Percentiles rank a stretch among this genome's conserved stretches.
These are phyloP conservation scores for Naganishia cerealis DNA, from an alignment of 1,284 basidiomycete species.

Conservation along the genomic window DNA sequence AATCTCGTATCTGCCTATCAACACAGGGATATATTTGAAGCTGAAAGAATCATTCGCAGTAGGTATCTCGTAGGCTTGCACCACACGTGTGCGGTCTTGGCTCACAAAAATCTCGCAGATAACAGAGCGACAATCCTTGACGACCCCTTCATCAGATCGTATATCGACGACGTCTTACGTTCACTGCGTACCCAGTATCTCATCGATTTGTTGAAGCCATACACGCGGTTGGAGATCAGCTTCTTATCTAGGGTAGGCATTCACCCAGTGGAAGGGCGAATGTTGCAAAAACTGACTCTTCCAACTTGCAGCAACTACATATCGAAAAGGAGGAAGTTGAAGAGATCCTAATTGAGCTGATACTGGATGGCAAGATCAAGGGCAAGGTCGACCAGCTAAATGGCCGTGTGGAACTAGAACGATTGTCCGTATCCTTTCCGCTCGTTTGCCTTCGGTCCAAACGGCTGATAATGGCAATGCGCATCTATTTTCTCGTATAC, in stretches of 20 bases:
- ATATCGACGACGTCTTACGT: conserved; percentile 91
- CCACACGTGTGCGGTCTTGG: neutral
- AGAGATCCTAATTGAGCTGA: conserved; percentile 86
- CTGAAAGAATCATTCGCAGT: conserved; percentile 91
- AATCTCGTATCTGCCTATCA: conserved; percentile 95
- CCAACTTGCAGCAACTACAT: conserved; percentile 74
- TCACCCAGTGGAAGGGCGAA: neutral
- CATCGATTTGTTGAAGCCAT: conserved; percentile 95
- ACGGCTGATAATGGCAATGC: conserved; percentile 7
- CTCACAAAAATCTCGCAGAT: conserved; percentile 58
- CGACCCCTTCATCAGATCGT: conserved; percentile 85
- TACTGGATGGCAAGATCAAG: conserved; percentile 90
- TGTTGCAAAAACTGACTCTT: neutral
- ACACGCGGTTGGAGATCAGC: conserved; percentile 84
- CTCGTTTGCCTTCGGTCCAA: neutral
- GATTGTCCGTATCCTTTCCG: conserved; percentile 8
- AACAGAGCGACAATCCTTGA: conserved; percentile 93
- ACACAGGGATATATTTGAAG: conserved; percentile 87
- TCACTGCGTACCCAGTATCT: conserved; percentile 93
- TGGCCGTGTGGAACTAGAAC: conserved; percentile 82
- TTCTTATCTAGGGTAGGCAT: conserved; percentile 78
- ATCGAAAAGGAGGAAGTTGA: conserved; percentile 85
- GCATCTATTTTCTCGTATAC: neutral
- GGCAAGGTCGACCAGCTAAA: conserved; percentile 94
- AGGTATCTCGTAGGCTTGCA: conserved; percentile 34